Conservation (phyloP, 805 yeast species). For the Candida schatavii region DNA sequence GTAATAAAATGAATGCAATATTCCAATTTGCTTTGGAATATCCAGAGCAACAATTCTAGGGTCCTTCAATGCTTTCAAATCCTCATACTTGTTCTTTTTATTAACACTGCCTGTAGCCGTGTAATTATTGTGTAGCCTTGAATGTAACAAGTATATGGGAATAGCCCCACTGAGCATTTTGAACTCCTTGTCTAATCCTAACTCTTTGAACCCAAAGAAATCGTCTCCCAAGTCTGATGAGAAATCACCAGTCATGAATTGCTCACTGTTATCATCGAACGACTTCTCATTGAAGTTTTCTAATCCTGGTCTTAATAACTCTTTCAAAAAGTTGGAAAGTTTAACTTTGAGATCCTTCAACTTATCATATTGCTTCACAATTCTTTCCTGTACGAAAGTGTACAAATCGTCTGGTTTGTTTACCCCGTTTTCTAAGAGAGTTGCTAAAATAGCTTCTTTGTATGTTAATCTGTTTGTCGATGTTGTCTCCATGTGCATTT, state of each 20-base stretch:
- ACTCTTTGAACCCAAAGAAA: constrained; percentile 93
- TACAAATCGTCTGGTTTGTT: constrained; percentile 74
- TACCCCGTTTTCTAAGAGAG: constrained; percentile 84
- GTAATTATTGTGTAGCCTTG: constrained; percentile 62
- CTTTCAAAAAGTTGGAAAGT: constrained; percentile 70
- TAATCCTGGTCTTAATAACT: constrained; percentile 74
- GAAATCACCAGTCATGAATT: constrained; percentile 92
- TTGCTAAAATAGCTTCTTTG: constrained; percentile 51
- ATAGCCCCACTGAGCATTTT: constrained; percentile 80
- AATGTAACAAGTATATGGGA: constrained; percentile 84
- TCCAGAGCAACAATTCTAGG: constrained; percentile 51
- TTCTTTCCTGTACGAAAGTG: constrained; percentile 68
- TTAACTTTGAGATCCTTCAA: constrained; percentile 66
- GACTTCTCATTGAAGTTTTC: constrained; percentile 73
- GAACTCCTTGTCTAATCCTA: constrained; percentile 91
- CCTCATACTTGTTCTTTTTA: constrained; percentile 59
- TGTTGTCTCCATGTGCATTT: constrained; percentile 65
- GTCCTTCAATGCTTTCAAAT: constrained; percentile 55
- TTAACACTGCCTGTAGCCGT: constrained; percentile 42
- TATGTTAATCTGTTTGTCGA: constrained; percentile 41
- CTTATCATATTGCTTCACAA: constrained; percentile 65
- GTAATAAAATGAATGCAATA: constrained; percentile 52
- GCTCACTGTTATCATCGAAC: constrained; percentile 89
- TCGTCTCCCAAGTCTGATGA: constrained; percentile 94
- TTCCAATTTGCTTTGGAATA: constrained; percentile 52